Percentiles rank a stretch among this genome's conserved stretches.
Evolutionary conservation across 2,329 filamentous ascomycete species (phyloP).

Genomic region (Claviceps digitariae): DNA sequence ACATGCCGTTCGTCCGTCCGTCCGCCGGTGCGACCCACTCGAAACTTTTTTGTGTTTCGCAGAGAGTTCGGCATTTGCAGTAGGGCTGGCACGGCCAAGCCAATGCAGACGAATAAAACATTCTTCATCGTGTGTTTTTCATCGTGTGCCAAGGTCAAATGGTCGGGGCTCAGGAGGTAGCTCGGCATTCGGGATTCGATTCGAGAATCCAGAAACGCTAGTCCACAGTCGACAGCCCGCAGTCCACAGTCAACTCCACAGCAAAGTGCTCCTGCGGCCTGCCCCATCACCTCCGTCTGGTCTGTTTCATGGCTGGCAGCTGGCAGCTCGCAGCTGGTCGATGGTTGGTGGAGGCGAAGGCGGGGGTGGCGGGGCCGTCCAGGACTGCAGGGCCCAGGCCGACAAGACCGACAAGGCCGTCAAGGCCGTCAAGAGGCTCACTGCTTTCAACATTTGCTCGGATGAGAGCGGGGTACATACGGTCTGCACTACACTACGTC

Average conservation of each 20-base stretch:
- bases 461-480: not conserved
- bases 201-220: not conserved
- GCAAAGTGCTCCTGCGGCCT: not conserved
- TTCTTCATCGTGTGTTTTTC: too few relatives aligned
- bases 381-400: too few relatives aligned
- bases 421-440: too few relatives aligned
- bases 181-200: constrained; percentile 10
- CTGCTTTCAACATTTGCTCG: not conserved
- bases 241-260: too few relatives aligned
- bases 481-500: too few relatives aligned
- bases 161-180: not conserved
- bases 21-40: not conserved
- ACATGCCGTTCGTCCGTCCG: constrained; percentile 1
- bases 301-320: not conserved
- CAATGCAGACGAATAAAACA: not conserved
- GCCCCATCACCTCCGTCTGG: not conserved
- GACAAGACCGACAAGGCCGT: too few relatives aligned
- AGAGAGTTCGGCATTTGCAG: constrained; percentile 5
- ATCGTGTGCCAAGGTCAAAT: not conserved
- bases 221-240: not conserved
- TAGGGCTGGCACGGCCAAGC: too few relatives aligned
- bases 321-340: not conserved
- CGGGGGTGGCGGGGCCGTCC: not conserved
- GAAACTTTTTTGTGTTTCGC: constrained; percentile 2
- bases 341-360: not conserved